phyloP scores from a whole-genome alignment of 169 alveolate species.

The Eimeria brunetti region DNA sequence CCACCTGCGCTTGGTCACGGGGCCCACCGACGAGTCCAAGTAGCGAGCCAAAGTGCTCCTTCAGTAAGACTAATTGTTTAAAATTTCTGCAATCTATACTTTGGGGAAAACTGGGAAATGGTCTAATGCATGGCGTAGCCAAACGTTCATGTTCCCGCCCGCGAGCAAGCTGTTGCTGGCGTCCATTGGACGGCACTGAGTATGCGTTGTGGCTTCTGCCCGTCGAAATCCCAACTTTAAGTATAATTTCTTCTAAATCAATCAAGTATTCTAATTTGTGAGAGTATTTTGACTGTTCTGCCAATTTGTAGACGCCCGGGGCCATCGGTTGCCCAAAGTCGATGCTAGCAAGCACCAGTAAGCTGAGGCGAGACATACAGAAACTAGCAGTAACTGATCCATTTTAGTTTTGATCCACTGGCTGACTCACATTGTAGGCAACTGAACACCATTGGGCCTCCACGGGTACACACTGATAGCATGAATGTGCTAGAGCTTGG shows the following conservation, averaged over 20 bases:
- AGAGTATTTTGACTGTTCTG: not conserved
- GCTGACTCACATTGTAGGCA: not conserved
- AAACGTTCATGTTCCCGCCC: not conserved
- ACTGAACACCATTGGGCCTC: not conserved
- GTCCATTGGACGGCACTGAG: slow-evolving; percentile 2
- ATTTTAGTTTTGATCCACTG: not conserved
- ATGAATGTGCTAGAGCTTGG: not conserved
- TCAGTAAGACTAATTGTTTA: not conserved
- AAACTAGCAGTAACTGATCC: not conserved
- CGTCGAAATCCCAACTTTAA: not conserved
- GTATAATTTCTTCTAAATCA: not conserved
- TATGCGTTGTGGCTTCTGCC: not conserved
- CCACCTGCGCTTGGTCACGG: slow-evolving; percentile 32
- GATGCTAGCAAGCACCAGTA: not conserved
- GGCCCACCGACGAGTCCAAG: slow-evolving; percentile 37
- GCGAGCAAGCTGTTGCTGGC: slow-evolving; percentile 2
- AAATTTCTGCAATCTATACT: not conserved
- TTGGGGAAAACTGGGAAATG: not conserved
- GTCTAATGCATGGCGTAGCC: not conserved
- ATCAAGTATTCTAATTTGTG: not conserved
- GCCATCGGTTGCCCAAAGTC: not conserved
- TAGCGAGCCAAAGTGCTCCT: not conserved
- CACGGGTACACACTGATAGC: not conserved
- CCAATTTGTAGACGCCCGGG: not conserved
- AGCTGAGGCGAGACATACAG: not conserved